Percentiles rank a stretch among this genome's conserved stretches.
Conservation (phyloP, 2,329 filamentous ascomycete genomes). For the Aspergillus neotritici region DNA sequence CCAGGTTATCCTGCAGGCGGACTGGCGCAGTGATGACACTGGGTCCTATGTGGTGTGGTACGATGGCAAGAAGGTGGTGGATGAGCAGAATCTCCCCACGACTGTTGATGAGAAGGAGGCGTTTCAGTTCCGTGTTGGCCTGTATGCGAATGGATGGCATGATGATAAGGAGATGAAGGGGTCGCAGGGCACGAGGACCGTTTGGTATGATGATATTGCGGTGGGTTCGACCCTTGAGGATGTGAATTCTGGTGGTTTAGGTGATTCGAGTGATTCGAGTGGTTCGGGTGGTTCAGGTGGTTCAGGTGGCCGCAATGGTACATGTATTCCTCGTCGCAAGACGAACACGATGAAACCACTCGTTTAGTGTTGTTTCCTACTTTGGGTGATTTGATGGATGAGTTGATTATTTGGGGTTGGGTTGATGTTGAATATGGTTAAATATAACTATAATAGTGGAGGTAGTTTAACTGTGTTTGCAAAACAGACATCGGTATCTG, state of each 20-base stretch:
- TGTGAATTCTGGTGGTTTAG: conserved; percentile 25
- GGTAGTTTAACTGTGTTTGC: too few relatives aligned
- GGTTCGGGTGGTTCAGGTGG: too few relatives aligned
- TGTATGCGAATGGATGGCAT: conserved; percentile 50
- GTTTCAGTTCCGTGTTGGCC: conserved; percentile 44
- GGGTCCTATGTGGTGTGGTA: conserved; percentile 47
- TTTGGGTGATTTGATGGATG: too few relatives aligned
- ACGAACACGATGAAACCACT: too few relatives aligned
- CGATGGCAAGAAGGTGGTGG: conserved; percentile 43
- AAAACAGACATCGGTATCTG: too few relatives aligned
- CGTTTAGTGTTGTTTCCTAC: too few relatives aligned
- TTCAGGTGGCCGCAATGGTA: too few relatives aligned
- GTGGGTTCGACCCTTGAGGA: conserved; percentile 40
- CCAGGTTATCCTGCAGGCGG: conserved; percentile 42
- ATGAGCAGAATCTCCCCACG: conserved; percentile 38
- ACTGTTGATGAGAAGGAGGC: conserved; percentile 41
- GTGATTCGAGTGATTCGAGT: too few relatives aligned
- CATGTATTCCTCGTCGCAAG: too few relatives aligned
- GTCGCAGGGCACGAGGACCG: conserved; percentile 40
- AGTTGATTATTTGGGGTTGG: too few relatives aligned
- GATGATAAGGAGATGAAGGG: conserved; percentile 39
- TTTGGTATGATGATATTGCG: conserved; percentile 50
- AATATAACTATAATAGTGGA: too few relatives aligned
- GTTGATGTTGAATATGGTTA: too few relatives aligned
- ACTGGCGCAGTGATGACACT: conserved; percentile 41